Evolutionary conservation across 2,329 filamentous ascomycete genomes (phyloP).

Genomic region (Myriosclerotinia curreyana): DNA sequence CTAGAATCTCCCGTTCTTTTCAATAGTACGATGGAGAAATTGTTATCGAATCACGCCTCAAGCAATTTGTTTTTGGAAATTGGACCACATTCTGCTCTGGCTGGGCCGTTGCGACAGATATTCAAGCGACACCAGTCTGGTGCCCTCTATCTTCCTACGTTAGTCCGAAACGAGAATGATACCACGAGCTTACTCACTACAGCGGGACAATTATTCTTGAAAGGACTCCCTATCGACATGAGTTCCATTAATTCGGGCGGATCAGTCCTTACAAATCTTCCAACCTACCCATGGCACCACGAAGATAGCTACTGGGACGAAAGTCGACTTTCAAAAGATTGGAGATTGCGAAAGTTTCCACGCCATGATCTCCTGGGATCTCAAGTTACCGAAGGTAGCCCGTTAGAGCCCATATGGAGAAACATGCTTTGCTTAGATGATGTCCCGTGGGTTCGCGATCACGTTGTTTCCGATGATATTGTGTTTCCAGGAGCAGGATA

Average conservation of each 20-base stretch:
- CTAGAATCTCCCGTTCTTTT: not conserved
- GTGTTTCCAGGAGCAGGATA: conserved; percentile 1
- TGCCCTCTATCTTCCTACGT: not conserved
- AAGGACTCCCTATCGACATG: not conserved
- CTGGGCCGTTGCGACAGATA: conserved; percentile 5
- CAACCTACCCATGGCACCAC: conserved; percentile 54
- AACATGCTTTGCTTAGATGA: not conserved
- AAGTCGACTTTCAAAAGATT: conserved; percentile 46
- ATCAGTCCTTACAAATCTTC: conserved; percentile 44
- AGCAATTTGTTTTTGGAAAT: not conserved
- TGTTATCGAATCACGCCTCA: not conserved
- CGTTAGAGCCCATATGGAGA: conserved; percentile 31
- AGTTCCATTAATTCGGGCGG: not conserved
- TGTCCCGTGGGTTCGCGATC: not conserved
- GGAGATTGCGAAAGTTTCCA: conserved; percentile 23
- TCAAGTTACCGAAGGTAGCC: not conserved
- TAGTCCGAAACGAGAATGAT: not conserved
- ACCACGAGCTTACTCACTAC: not conserved
- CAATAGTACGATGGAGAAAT: not conserved
- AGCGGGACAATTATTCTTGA: not conserved
- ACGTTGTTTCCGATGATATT: not conserved
- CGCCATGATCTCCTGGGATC: not conserved
- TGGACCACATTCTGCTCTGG: conserved; percentile 1
- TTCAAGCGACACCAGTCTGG: no score
- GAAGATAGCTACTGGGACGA: conserved; percentile 51